Conservation (phyloP, 1,139 yeast species). For the Lodderomyces orthopsilosis region DNA sequence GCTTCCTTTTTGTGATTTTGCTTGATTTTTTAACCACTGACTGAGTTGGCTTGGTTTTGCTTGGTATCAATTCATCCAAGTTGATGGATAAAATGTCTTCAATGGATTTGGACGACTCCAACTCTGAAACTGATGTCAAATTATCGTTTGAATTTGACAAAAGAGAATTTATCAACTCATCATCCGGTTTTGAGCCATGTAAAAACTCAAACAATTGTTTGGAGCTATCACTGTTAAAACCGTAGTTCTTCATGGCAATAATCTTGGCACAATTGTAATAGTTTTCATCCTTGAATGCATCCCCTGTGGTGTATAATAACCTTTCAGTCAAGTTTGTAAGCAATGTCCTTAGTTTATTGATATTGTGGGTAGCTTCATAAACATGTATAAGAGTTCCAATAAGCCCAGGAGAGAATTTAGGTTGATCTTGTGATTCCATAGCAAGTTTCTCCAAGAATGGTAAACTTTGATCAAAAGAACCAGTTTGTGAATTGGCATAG, state of each 20-base stretch:
- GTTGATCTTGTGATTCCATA: slow-evolving; percentile 11
- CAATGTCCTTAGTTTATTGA: slow-evolving; percentile 23
- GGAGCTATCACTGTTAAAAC: slow-evolving; percentile 27
- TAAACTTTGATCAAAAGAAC: slow-evolving; percentile 46
- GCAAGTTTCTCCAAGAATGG: slow-evolving; percentile 38
- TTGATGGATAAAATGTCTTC: slow-evolving; percentile 31
- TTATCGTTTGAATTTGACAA: slow-evolving; percentile 21
- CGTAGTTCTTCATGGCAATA: slow-evolving; percentile 44
- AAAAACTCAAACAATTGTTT: slow-evolving; percentile 32
- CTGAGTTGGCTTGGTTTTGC: slow-evolving; percentile 8
- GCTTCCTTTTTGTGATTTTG: slow-evolving; percentile 22
- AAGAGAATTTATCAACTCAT: slow-evolving; percentile 32
- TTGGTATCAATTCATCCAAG: slow-evolving; percentile 22
- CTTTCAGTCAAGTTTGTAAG: slow-evolving; percentile 24
- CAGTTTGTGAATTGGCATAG: slow-evolving; percentile 38
- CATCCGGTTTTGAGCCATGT: slow-evolving; percentile 24
- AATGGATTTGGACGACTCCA: slow-evolving; percentile 22
- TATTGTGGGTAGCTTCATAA: slow-evolving; percentile 37
- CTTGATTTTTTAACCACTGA: slow-evolving; percentile 7
- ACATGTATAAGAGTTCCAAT: slow-evolving; percentile 46
- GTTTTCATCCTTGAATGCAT: slow-evolving; percentile 19
- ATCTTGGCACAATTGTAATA: slow-evolving; percentile 43
- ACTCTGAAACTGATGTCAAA: slow-evolving; percentile 34
- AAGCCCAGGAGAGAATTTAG: slow-evolving; percentile 36
- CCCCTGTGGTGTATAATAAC: slow-evolving; percentile 18